phyloP scores from a whole-genome alignment of 768 basidiomycete genomes.

The Hebeloma cylindrosporum region DNA sequence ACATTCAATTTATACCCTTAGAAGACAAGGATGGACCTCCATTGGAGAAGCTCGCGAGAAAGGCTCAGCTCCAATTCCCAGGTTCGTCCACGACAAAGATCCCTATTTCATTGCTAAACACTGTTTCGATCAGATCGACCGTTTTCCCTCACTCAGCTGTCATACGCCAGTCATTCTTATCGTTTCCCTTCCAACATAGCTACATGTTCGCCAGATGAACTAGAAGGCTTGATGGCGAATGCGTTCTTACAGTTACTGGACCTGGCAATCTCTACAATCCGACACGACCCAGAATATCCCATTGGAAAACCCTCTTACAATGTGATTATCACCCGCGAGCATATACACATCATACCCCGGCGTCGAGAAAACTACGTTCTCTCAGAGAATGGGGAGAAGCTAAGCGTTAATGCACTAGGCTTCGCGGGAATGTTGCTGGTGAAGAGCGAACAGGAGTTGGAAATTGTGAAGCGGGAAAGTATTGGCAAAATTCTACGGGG shows the following conservation, averaged over 20 bases:
- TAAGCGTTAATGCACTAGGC: constrained; percentile 85
- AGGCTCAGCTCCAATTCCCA: constrained; percentile 55
- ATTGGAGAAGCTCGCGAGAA: constrained; percentile 67
- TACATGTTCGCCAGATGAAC: constrained; percentile 38
- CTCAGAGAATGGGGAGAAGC: constrained; percentile 47
- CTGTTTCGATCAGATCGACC: constrained; percentile 55
- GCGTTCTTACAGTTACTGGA: constrained; percentile 77
- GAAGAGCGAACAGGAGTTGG: constrained; percentile 76
- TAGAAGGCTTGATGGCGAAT: constrained; percentile 52
- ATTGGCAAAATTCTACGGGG: constrained; percentile 60
- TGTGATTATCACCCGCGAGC: constrained; percentile 75
- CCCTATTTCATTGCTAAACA: neutral
- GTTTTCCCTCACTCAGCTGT: constrained; percentile 62
- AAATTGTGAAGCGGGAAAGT: constrained; percentile 62
- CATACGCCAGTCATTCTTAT: constrained; percentile 80
- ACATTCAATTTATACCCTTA: constrained; percentile 81
- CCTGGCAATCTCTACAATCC: constrained; percentile 69
- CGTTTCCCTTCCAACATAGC: constrained; percentile 52
- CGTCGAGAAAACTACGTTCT: constrained; percentile 58
- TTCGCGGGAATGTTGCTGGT: constrained; percentile 90
- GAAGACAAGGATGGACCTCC: constrained; percentile 66
- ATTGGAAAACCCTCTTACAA: constrained; percentile 77
- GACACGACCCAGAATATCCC: constrained; percentile 64
- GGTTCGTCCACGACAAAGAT: constrained; percentile 34
- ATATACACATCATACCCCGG: constrained; percentile 86